A percentile compares a stretch with the other conserved stretches of the same genome.
Evolutionary conservation across 805 yeast genomes (phyloP).

Genomic region (Sugiyamaella lignohabitans): DNA sequence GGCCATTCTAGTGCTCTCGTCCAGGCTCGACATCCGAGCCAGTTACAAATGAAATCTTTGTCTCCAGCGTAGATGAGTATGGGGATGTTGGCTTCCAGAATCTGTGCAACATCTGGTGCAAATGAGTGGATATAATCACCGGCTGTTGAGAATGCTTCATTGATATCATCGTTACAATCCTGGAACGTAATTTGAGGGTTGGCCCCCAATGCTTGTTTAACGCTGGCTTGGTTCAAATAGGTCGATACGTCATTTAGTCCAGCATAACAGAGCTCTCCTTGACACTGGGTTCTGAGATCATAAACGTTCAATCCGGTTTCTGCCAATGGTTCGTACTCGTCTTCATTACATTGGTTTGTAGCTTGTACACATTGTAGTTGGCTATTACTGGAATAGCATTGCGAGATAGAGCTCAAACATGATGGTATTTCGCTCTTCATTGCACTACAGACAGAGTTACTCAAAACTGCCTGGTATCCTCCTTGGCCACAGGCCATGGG

Average conservation of each 20-base stretch:
- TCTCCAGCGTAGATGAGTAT: constrained; percentile 82
- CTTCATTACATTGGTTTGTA: neutral
- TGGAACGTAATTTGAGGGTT: constrained; percentile 43
- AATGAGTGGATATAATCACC: constrained; percentile 62
- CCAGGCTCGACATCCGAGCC: constrained; percentile 85
- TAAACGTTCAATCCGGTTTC: constrained; percentile 80
- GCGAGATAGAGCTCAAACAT: constrained; percentile 54
- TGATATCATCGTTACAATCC: neutral
- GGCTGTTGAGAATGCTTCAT: constrained; percentile 28
- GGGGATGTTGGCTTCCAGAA: constrained; percentile 48
- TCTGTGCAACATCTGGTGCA: constrained; percentile 86
- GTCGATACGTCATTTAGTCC: constrained; percentile 15
- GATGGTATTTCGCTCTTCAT: constrained; percentile 59
- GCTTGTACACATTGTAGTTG: constrained; percentile 38
- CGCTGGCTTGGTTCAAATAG: constrained; percentile 48
- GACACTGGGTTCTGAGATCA: constrained; percentile 70
- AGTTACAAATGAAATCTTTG: constrained; percentile 81
- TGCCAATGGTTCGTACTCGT: constrained; percentile 61
- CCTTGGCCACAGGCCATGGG: constrained; percentile 97
- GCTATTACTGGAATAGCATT: constrained; percentile 62
- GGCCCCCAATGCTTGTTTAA: constrained; percentile 53
- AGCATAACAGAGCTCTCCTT: constrained; percentile 1
- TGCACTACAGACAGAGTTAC: constrained; percentile 43
- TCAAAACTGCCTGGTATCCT: constrained; percentile 68
- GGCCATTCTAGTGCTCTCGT: constrained; percentile 57